Evolutionary conservation across 805 yeast species (phyloP).

Genomic region (Monosporozyma siamensis): DNA sequence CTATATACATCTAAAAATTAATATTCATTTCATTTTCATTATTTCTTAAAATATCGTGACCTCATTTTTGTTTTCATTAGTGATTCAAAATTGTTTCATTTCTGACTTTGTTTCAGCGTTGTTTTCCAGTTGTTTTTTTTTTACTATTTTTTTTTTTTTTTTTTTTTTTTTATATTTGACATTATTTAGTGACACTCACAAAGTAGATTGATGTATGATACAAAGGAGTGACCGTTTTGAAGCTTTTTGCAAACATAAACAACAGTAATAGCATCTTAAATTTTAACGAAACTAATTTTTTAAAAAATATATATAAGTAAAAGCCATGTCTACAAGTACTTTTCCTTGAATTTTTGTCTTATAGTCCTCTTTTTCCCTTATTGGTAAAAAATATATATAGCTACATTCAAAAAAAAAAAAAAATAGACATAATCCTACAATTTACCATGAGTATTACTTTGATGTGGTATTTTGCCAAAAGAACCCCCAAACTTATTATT

Average conservation of each 20-base stretch:
- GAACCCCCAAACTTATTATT: conserved; percentile 36
- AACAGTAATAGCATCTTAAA: too few relatives aligned
- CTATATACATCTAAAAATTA: conserved; percentile 1
- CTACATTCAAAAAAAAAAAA: not conserved
- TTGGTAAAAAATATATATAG: too few relatives aligned
- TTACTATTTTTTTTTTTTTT: not conserved
- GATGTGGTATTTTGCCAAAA: conserved; percentile 17
- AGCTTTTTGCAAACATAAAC: too few relatives aligned
- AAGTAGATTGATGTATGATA: too few relatives aligned
- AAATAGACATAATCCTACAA: not conserved
- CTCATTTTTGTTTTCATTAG: not conserved
- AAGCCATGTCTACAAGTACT: too few relatives aligned
- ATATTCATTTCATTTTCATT: too few relatives aligned
- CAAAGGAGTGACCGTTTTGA: too few relatives aligned
- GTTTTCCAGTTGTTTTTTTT: not conserved
- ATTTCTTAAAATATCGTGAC: not conserved
- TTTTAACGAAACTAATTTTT: too few relatives aligned
- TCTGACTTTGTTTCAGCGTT: not conserved
- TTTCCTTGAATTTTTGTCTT: too few relatives aligned
- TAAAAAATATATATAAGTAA: too few relatives aligned
- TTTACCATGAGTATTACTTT: conserved; percentile 2
- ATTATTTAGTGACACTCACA: not conserved
- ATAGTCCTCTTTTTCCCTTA: too few relatives aligned
- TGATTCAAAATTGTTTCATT: too few relatives aligned
- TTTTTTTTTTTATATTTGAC: not conserved